phyloP scores from a whole-genome alignment of 2,329 filamentous ascomycete species.

The Paradendryphiella salina region DNA sequence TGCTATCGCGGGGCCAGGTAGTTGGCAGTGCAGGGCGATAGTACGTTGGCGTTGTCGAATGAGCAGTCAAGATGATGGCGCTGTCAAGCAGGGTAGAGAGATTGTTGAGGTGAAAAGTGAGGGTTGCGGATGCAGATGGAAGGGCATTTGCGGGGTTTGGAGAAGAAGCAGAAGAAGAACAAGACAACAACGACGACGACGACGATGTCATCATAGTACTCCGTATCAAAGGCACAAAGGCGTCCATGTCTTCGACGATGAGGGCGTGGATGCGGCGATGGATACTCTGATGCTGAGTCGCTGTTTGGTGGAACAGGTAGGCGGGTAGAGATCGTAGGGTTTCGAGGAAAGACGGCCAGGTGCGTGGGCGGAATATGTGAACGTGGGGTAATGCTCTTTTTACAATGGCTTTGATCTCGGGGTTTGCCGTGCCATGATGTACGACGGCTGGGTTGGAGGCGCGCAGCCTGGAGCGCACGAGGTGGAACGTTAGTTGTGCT shows the following conservation, averaged over 20 bases:
- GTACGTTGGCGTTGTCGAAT: conserved; percentile 10
- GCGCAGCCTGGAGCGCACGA: conserved; percentile 7
- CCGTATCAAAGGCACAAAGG: conserved; percentile 48
- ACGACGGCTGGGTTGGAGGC: background rate
- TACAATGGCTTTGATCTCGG: conserved; percentile 36
- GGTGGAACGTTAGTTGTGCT: conserved; percentile 39
- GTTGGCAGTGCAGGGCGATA: conserved; percentile 32
- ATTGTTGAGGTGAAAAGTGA: conserved; percentile 18
- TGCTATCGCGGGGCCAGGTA: conserved; percentile 32
- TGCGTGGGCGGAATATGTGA: conserved; percentile 61
- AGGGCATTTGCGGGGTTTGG: conserved; percentile 11
- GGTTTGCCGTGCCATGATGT: conserved; percentile 5
- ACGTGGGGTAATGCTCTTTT: conserved; percentile 56
- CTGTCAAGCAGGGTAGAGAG: conserved; percentile 20
- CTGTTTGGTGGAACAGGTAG: conserved; percentile 56
- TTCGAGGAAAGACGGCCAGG: conserved; percentile 54
- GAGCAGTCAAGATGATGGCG: conserved; percentile 18
- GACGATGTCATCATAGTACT: background rate
- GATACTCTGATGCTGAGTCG: conserved; percentile 52
- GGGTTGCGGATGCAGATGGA: conserved; percentile 15
- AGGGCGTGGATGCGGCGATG: conserved; percentile 55
- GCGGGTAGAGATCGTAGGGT: conserved; percentile 53
- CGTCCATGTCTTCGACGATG: conserved; percentile 58
- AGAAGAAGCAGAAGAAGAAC: background rate
- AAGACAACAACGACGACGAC: background rate